Evolutionary conservation across 2,329 filamentous ascomycete species (phyloP).

Genomic region (Hymenotorrendiella dingleyae): DNA sequence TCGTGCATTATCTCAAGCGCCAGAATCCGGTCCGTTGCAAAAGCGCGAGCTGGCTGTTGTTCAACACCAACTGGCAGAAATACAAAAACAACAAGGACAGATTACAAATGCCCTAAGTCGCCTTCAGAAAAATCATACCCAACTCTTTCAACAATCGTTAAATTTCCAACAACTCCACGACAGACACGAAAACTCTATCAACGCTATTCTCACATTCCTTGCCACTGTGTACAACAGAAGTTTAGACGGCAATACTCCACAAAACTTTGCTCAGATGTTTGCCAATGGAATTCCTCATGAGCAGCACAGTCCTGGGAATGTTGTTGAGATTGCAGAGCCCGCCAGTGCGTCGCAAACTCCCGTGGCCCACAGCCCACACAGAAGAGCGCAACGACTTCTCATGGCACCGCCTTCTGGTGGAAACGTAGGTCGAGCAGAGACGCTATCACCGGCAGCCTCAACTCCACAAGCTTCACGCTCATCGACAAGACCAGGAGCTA

Average conservation of each 20-base stretch:
- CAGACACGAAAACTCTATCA: constrained; percentile 97
- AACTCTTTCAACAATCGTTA: constrained; percentile 80
- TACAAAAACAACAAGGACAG: constrained; percentile 79
- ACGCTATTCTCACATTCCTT: constrained; percentile 94
- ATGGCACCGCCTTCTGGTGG: constrained; percentile 27
- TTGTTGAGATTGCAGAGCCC: constrained; percentile 57
- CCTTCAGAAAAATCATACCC: constrained; percentile 78
- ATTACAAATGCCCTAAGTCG: constrained; percentile 79
- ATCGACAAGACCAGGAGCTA: constrained; percentile 41
- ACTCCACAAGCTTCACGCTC: constrained; percentile 22
- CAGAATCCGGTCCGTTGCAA: constrained; percentile 41
- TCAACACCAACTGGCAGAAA: constrained; percentile 71
- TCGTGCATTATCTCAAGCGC: constrained; percentile 31
- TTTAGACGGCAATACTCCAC: constrained; percentile 71
- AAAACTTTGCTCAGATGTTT: constrained; percentile 81
- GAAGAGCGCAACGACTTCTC: constrained; percentile 28
- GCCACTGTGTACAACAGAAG: constrained; percentile 95
- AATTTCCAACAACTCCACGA: constrained; percentile 89
- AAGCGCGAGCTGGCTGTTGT: constrained; percentile 73
- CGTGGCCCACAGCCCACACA: constrained; percentile 24
- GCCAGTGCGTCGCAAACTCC: constrained; percentile 24
- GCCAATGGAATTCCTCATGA: constrained; percentile 64
- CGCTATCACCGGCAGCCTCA: constrained; percentile 26
- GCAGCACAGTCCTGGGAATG: constrained; percentile 44
- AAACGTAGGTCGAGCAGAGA: constrained; percentile 13